phyloP scores from a whole-genome alignment of 1,284 basidiomycete genomes.

The Fomitiporia mediterranea region DNA sequence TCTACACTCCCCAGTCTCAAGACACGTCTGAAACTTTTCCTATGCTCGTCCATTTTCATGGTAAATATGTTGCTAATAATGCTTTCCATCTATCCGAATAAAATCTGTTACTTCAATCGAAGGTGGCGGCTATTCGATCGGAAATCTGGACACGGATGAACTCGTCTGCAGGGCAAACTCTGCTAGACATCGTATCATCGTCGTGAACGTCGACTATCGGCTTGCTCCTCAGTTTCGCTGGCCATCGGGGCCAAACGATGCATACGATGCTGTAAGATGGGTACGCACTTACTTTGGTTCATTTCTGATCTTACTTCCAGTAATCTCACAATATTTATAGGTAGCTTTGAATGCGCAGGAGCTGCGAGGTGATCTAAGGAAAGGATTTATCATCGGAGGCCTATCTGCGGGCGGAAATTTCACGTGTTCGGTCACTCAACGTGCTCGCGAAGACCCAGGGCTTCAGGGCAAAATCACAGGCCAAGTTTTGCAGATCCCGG shows the following conservation, averaged over 20 bases:
- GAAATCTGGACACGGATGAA: slow-evolving; percentile 23
- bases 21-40: slow-evolving; percentile 11
- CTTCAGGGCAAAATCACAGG: slow-evolving; percentile 15
- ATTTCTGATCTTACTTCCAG: too few species aligned
- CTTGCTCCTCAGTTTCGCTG: slow-evolving; percentile 38
- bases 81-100: not conserved
- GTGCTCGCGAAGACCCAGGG: slow-evolving; percentile 23
- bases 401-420: slow-evolving; percentile 27
- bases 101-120: not conserved
- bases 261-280: slow-evolving; percentile 33
- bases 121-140: slow-evolving; percentile 17
- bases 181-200: slow-evolving; percentile 22
- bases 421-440: slow-evolving; percentile 22
- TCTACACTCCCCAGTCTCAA: slow-evolving; percentile 13
- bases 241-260: slow-evolving; percentile 36
- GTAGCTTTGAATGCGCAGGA: slow-evolving; percentile 7
- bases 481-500: slow-evolving; percentile 16
- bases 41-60: slow-evolving; percentile 9
- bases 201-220: slow-evolving; percentile 24
- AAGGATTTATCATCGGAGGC: slow-evolving; percentile 27
- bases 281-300: slow-evolving; percentile 21
- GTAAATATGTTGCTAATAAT: too few species aligned
- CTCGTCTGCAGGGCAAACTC: slow-evolving; percentile 20
- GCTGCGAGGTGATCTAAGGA: slow-evolving; percentile 16
- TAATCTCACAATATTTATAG: not conserved